These are phyloP conservation scores for Arbutus unedo DNA, from an alignment of 148 eudicot genomes.

Conservation along the genomic window DNA sequence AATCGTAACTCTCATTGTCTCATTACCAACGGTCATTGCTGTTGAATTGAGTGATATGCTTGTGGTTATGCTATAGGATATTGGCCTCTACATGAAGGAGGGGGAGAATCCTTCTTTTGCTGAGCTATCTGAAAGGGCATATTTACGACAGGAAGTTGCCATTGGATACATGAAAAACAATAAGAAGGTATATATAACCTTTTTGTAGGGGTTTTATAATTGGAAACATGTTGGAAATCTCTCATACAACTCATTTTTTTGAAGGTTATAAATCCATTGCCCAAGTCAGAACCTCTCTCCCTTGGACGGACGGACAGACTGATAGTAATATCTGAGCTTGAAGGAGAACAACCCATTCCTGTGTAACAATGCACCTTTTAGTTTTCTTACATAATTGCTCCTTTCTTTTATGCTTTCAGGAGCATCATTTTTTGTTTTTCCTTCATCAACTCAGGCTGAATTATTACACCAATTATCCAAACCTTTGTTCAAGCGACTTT, in stretches of 20 bases:
- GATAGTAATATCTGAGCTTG: constrained; percentile 93
- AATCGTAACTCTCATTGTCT: background rate
- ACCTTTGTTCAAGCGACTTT: background rate
- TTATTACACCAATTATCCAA: background rate
- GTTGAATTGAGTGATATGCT: background rate
- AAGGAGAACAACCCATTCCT: constrained; percentile 74
- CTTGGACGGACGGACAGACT: constrained; percentile 63
- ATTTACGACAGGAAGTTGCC: constrained; percentile 80
- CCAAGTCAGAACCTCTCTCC: constrained; percentile 70
- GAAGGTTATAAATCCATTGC: constrained; percentile 83
- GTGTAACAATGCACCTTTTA: background rate
- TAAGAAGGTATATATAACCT: constrained; percentile 44
- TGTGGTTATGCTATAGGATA: constrained; percentile 42
- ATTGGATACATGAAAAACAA: constrained; percentile 81
- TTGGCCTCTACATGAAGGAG: constrained; percentile 72
- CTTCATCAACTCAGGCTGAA: background rate
- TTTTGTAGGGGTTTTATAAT: background rate
- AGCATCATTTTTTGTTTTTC: background rate
- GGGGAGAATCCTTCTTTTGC: constrained; percentile 76
- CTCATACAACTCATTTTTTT: background rate
- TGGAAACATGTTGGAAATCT: background rate
- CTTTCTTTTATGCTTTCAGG: background rate
- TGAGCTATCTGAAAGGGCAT: constrained; percentile 83
- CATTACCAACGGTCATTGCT: background rate
- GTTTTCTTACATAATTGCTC: background rate